phyloP scores from a whole-genome alignment of 257 asterid genomes.

The Avicennia marina region DNA sequence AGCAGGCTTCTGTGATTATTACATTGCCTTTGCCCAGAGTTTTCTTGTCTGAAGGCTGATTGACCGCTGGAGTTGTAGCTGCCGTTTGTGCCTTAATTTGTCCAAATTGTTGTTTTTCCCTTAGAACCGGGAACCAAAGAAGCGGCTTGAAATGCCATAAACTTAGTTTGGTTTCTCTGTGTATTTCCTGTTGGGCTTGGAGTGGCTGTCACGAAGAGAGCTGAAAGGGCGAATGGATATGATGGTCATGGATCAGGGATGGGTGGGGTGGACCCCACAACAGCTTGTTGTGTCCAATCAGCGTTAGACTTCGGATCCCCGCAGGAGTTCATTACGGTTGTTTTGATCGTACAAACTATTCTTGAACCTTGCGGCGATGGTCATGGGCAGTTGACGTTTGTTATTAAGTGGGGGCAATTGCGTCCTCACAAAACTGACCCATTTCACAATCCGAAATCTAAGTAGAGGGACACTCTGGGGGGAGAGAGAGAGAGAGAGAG shows the following conservation, averaged over 20 bases:
- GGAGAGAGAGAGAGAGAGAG: too few species aligned
- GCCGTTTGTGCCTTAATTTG: constrained; percentile 55
- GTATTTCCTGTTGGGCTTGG: neutral
- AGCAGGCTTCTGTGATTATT: constrained; percentile 76
- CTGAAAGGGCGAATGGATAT: constrained; percentile 33
- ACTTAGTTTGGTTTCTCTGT: neutral
- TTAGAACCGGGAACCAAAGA: constrained; percentile 32
- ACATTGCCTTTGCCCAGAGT: constrained; percentile 63
- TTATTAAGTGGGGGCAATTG: too few species aligned
- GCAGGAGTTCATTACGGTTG: constrained; percentile 16
- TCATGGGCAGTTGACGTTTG: too few species aligned
- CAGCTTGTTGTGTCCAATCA: constrained; percentile 47
- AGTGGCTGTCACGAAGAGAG: neutral
- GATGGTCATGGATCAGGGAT: constrained; percentile 27
- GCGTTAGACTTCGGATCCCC: constrained; percentile 40
- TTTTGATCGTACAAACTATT: too few species aligned
- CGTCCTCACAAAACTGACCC: too few species aligned
- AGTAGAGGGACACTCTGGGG: too few species aligned
- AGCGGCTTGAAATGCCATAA: constrained; percentile 67
- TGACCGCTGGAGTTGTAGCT: constrained; percentile 49
- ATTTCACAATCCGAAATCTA: too few species aligned
- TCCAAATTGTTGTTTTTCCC: constrained; percentile 28
- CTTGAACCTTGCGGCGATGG: neutral
- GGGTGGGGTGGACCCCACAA: too few species aligned
- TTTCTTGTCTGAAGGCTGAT: constrained; percentile 46